Percentiles rank a stretch among this genome's conserved stretches.
These are phyloP conservation scores for Plectosphaerella cucumerina DNA, from an alignment of 2,329 filamentous ascomycete genomes.

Conservation along the genomic window DNA sequence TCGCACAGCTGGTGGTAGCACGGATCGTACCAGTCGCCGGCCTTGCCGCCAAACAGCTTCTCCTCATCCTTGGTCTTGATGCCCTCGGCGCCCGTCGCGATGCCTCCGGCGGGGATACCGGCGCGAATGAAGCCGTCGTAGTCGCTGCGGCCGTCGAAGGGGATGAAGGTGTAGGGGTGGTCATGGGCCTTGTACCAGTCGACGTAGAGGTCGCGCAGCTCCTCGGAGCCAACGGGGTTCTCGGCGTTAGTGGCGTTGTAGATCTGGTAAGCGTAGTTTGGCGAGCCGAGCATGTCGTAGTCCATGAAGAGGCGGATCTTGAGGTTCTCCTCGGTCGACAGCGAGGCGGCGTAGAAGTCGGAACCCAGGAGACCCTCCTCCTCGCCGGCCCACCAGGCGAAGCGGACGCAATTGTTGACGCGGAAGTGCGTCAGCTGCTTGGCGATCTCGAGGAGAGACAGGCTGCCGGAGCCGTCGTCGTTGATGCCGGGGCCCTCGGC, in stretches of 20 bases:
- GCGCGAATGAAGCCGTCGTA: conserved; percentile 73
- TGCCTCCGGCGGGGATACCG: conserved; percentile 70
- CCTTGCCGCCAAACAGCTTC: conserved; percentile 65
- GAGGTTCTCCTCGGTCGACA: conserved; percentile 53
- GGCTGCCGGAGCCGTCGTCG: conserved; percentile 67
- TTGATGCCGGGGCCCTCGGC: conserved; percentile 68
- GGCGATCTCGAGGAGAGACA: conserved; percentile 59
- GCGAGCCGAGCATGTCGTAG: conserved; percentile 66
- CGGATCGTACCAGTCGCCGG: conserved; percentile 54
- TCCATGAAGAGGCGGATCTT: conserved; percentile 65
- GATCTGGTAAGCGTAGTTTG: conserved; percentile 63
- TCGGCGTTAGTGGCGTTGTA: conserved; percentile 69
- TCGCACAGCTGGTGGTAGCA: conserved; percentile 63
- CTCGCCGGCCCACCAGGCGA: conserved; percentile 65
- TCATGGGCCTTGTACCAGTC: conserved; percentile 61
- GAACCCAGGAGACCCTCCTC: conserved; percentile 64
- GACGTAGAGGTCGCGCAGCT: conserved; percentile 64
- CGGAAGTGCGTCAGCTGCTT: conserved; percentile 52
- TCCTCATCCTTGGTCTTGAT: conserved; percentile 67
- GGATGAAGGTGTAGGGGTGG: conserved; percentile 64
- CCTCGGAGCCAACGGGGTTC: conserved; percentile 66
- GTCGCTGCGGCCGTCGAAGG: conserved; percentile 76
- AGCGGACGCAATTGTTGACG: conserved; percentile 63
- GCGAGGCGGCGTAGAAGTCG: conserved; percentile 53
- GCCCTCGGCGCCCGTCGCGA: conserved; percentile 74